These are phyloP conservation scores for Neonectria coccinea DNA, from an alignment of 2,329 filamentous ascomycete species.

Conservation along the genomic window DNA sequence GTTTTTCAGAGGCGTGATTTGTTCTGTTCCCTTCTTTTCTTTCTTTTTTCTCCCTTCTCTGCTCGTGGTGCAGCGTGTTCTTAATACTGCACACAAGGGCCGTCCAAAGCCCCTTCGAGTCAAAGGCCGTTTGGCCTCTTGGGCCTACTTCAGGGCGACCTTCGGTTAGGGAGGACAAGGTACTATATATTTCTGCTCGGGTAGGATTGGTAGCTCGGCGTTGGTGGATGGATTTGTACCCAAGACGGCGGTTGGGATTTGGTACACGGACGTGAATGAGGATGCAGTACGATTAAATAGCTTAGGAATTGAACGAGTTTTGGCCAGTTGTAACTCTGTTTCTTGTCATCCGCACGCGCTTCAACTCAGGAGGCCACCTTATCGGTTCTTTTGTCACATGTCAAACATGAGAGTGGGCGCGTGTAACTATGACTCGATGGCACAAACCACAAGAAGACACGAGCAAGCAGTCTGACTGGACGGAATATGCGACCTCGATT, in stretches of 20 bases:
- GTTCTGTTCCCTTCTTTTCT: constrained; percentile 20
- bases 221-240: constrained; percentile 44
- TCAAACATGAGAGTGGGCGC: not conserved
- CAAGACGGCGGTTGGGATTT: constrained; percentile 21
- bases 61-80: constrained; percentile 23
- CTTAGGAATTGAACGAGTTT: constrained; percentile 37
- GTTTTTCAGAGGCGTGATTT: constrained; percentile 28
- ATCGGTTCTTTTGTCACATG: not conserved
- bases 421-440: not conserved
- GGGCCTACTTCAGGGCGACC: not conserved
- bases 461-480: not conserved
- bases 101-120: constrained; percentile 15
- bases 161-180: constrained; percentile 8
- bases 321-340: not conserved
- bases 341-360: not conserved
- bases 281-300: constrained; percentile 34
- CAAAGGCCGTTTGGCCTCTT: not conserved
- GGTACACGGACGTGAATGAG: constrained; percentile 28
- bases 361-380: not conserved
- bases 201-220: constrained; percentile 45
- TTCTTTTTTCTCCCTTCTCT: constrained; percentile 13
- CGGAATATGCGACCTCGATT: not conserved
- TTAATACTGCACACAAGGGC: constrained; percentile 15
- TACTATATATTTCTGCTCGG: constrained; percentile 31
- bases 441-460: not conserved